These are phyloP conservation scores for Cryptococcus depauperatus DNA, from an alignment of 1,284 basidiomycete species.

Conservation along the genomic window DNA sequence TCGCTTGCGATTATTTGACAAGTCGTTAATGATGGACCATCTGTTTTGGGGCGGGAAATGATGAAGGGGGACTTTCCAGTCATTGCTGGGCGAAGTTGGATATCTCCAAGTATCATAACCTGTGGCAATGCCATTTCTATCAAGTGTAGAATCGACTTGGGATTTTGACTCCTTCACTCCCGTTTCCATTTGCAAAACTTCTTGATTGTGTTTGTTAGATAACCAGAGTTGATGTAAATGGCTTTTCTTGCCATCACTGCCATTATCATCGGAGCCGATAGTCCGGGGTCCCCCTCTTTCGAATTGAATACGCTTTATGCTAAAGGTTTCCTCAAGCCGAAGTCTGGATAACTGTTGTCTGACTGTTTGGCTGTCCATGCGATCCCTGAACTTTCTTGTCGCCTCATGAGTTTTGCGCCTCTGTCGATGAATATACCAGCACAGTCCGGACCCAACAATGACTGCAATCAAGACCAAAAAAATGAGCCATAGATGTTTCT, in stretches of 20 bases:
- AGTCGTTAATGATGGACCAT: background rate
- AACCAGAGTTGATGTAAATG: slow-evolving; percentile 17
- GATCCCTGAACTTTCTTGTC: slow-evolving; percentile 31
- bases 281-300: background rate
- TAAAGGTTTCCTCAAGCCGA: slow-evolving; percentile 20
- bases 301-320: slow-evolving; percentile 20
- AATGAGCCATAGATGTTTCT: slow-evolving; percentile 19
- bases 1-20: slow-evolving; percentile 1
- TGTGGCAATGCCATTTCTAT: slow-evolving; percentile 4
- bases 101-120: background rate
- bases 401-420: slow-evolving; percentile 27
- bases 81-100: slow-evolving; percentile 2
- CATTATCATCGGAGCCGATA: slow-evolving; percentile 1
- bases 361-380: slow-evolving; percentile 26
- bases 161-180: no score
- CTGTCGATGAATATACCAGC: slow-evolving; percentile 28
- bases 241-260: slow-evolving; percentile 7
- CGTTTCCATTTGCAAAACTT: slow-evolving; percentile 4
- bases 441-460: slow-evolving; percentile 9
- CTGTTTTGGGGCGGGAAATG: slow-evolving; percentile 10
- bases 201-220: slow-evolving; percentile 8
- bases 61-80: slow-evolving; percentile 23
- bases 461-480: slow-evolving; percentile 19
- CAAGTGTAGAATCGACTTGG: slow-evolving; percentile 2
- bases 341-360: slow-evolving; percentile 15